These are phyloP conservation scores for Eimeria tenella DNA, from an alignment of 169 alveolate genomes.

Conservation along the genomic window DNA sequence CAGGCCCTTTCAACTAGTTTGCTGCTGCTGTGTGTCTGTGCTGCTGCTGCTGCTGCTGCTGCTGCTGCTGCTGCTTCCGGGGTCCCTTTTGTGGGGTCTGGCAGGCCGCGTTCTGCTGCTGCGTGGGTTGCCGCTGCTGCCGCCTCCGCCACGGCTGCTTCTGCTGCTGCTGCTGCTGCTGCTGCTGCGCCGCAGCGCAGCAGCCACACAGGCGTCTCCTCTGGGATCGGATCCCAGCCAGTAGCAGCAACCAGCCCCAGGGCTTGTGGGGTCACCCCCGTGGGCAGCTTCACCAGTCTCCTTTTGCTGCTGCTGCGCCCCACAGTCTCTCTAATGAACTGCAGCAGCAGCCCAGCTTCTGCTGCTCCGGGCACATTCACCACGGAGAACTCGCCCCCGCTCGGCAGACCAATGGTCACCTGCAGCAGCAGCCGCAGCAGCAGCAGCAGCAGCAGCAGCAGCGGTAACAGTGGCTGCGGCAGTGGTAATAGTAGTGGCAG, in stretches of 20 bases:
- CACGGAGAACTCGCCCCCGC: not conserved
- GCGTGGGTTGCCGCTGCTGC: no score
- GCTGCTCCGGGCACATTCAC: not conserved
- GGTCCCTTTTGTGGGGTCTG: no score
- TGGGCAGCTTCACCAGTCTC: not conserved
- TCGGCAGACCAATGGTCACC: not conserved
- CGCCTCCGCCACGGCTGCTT: not conserved
- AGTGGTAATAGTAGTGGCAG: no score
- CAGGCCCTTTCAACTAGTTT: not conserved
- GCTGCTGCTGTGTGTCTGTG: not conserved
- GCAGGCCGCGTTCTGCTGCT: no score
- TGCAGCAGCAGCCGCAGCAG: not conserved
- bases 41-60: slow-evolving; percentile 19
- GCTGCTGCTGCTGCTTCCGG: not conserved
- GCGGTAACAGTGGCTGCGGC: no score
- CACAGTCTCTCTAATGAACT: not conserved
- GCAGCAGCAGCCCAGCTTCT: not conserved
- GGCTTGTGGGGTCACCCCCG: not conserved
- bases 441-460: no score
- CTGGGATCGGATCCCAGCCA: not conserved
- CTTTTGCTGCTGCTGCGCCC: not conserved
- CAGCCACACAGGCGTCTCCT: slow-evolving; percentile 1
- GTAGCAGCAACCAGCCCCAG: not conserved
- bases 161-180: not conserved
- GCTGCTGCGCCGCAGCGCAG: not conserved